Conservation (phyloP, 2,329 filamentous ascomycete genomes). For the Ophiobolus disseminans region DNA sequence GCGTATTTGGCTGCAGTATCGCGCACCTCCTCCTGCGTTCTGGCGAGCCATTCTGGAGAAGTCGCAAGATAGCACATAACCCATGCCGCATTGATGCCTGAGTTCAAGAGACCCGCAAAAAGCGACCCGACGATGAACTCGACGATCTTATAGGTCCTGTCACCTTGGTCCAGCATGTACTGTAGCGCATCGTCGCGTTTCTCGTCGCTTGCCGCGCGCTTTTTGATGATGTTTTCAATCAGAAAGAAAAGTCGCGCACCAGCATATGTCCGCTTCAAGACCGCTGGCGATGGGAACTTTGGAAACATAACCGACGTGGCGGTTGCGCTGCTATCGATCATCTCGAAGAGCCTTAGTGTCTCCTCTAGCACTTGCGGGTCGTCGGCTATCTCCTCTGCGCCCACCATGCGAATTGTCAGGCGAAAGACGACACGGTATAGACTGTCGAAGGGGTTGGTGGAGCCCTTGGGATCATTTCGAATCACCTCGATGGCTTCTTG, state of each 20-base stretch:
- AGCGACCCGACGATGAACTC: constrained; percentile 61
- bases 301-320: constrained; percentile 61
- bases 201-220: constrained; percentile 52
- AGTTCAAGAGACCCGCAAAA: constrained; percentile 66
- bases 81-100: constrained; percentile 62
- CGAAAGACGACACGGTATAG: constrained; percentile 62
- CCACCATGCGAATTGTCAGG: constrained; percentile 65
- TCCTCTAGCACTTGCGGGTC: constrained; percentile 52
- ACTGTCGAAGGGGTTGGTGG: constrained; percentile 62
- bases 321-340: constrained; percentile 55
- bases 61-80: constrained; percentile 47
- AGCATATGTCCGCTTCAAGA: constrained; percentile 54
- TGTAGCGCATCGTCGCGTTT: constrained; percentile 61
- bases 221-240: constrained; percentile 57
- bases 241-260: constrained; percentile 59
- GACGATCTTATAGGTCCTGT: constrained; percentile 54
- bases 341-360: constrained; percentile 56
- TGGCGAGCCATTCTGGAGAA: constrained; percentile 54
- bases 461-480: constrained; percentile 37
- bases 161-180: constrained; percentile 60
- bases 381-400: constrained; percentile 61
- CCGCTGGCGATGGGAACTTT: constrained; percentile 56
- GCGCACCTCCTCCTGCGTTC: constrained; percentile 58
- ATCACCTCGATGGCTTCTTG: constrained; percentile 51
- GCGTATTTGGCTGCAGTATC: constrained; percentile 54